phyloP scores from a whole-genome alignment of 306 rosid genomes.

The Astragalus membranaceus region DNA sequence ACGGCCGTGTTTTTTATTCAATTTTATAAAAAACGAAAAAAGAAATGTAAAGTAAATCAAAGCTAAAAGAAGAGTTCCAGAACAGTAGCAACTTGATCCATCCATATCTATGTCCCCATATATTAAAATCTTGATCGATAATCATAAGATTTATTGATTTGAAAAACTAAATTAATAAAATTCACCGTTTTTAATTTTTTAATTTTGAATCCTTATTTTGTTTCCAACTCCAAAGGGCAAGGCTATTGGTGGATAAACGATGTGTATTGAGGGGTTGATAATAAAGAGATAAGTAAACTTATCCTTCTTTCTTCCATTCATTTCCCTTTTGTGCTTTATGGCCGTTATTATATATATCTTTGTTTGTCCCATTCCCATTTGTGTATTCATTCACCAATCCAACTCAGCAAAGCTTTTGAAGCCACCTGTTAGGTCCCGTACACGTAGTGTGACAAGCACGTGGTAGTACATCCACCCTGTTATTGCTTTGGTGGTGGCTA shows the following conservation, averaged over 20 bases:
- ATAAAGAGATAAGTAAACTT: not conserved
- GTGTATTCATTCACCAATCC: not conserved
- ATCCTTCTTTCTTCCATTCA: not conserved
- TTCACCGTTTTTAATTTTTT: too few relatives aligned
- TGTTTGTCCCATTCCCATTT: conserved; percentile 8
- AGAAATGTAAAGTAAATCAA: not conserved
- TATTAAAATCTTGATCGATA: too few relatives aligned
- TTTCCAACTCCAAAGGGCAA: not conserved
- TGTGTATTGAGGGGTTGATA: not conserved
- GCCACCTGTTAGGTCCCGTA: not conserved
- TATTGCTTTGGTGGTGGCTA: not conserved
- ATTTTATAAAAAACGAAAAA: not conserved
- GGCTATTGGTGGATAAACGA: not conserved
- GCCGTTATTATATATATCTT: not conserved
- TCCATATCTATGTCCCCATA: not conserved
- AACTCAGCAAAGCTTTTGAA: not conserved
- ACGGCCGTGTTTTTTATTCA: not conserved
- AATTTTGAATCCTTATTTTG: not conserved
- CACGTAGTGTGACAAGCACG: conserved; percentile 27
- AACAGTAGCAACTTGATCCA: not conserved
- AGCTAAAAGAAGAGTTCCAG: not conserved
- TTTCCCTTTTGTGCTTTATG: not conserved
- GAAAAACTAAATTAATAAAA: too few relatives aligned
- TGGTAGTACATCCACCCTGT: conserved; percentile 22
- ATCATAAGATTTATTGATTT: too few relatives aligned